Percentiles rank a stretch among this genome's conserved stretches.
Conservation (phyloP, 2,329 filamentous ascomycete genomes). For the Hypoxylon sp. region DNA sequence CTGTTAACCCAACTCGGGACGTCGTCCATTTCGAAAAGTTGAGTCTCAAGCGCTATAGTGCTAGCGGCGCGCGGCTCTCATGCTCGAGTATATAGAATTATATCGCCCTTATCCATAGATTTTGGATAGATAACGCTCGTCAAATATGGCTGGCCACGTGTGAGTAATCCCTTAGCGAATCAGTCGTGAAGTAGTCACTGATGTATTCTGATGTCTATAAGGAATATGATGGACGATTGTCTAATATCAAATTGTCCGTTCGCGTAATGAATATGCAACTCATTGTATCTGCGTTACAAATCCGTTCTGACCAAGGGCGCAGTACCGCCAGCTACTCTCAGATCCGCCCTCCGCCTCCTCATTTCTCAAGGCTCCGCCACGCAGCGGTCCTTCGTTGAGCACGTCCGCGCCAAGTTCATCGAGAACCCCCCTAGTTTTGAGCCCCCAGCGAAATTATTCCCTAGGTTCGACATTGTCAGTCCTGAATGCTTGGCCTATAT, state of each 20-base stretch:
- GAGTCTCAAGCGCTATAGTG: background rate
- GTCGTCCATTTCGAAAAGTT: background rate
- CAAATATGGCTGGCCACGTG: slow-evolving; percentile 49
- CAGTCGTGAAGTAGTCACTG: background rate
- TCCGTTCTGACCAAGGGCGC: slow-evolving; percentile 13
- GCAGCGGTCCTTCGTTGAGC: slow-evolving; percentile 53
- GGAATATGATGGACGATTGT: slow-evolving; percentile 59
- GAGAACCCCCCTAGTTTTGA: slow-evolving; percentile 45
- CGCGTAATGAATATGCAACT: background rate
- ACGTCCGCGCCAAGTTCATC: slow-evolving; percentile 50
- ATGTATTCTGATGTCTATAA: slow-evolving; percentile 30
- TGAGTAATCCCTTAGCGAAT: slow-evolving; percentile 26
- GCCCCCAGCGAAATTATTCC: slow-evolving; percentile 46
- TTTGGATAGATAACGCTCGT: background rate
- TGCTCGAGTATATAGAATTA: background rate
- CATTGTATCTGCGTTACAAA: no score
- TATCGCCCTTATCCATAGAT: background rate
- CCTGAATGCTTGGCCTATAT: slow-evolving; percentile 49
- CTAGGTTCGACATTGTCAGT: slow-evolving; percentile 43
- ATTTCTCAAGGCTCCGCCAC: slow-evolving; percentile 51
- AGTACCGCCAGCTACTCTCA: slow-evolving; percentile 53
- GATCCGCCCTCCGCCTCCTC: slow-evolving; percentile 53
- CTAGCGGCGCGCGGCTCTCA: background rate
- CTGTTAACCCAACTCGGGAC: background rate
- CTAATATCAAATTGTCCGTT: slow-evolving; percentile 55